phyloP scores from a whole-genome alignment of 2,329 filamentous ascomycete genomes.

The Trichoderma sp. region DNA sequence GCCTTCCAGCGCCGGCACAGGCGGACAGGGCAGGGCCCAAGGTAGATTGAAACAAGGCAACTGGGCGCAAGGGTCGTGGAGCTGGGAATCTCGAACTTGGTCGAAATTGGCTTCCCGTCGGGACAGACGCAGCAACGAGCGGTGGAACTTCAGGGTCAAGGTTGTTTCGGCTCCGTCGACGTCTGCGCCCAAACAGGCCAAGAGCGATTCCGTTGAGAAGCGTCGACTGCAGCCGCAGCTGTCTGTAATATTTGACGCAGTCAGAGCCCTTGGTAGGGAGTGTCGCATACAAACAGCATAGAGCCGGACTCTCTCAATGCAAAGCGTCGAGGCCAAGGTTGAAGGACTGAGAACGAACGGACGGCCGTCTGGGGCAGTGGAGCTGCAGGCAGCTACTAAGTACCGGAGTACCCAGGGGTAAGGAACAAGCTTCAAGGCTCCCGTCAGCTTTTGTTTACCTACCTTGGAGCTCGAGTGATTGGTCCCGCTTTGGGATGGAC shows the following conservation, averaged over 20 bases:
- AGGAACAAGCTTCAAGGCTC: too few species aligned
- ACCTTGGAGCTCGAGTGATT: too few species aligned
- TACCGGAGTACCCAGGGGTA: background rate
- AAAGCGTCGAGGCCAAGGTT: conserved; percentile 20
- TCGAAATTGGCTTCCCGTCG: conserved; percentile 17
- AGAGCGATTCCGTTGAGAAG: conserved; percentile 18
- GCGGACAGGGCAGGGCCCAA: conserved; percentile 3
- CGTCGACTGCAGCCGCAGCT: background rate
- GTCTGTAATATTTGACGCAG: background rate
- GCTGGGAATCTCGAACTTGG: background rate
- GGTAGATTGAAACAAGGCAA: background rate
- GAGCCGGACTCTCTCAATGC: background rate
- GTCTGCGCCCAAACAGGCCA: conserved; percentile 12
- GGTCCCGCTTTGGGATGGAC: conserved; percentile 43
- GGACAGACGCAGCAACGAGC: background rate
- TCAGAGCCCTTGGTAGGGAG: background rate
- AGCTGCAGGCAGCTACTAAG: conserved; percentile 39
- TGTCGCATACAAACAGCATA: conserved; percentile 7
- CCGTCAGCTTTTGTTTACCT: conserved; percentile 45
- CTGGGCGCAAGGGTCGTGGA: background rate
- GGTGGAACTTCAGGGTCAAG: conserved; percentile 14
- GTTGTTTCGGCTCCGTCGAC: background rate
- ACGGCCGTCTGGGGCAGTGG: conserved; percentile 38
- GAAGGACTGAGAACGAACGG: conserved; percentile 28
- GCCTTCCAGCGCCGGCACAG: background rate